Base-by-base conservation (phyloP, 306 rosid species). In the Heteromeles arbutifolia region DNA sequence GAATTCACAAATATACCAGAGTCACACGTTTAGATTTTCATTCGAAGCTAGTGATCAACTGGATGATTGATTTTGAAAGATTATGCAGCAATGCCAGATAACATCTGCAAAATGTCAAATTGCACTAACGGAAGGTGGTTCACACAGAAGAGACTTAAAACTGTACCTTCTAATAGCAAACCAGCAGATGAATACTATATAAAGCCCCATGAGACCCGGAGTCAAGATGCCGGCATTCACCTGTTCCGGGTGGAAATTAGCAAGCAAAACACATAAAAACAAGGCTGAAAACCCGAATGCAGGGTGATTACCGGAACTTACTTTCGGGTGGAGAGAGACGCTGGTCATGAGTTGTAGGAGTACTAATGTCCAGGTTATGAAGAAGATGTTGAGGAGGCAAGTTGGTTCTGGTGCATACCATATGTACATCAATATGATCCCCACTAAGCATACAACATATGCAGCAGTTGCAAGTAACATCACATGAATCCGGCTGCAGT, bases 171-270 rank as follows among this genome's bases (percentile, higher is more conserved):
- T 84, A 81, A 96, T 84, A 73, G 99, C 99, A 86, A 91, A 80
- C 99, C 99, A 96, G 87, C 99, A 96, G 82, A 92, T 92, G 84
- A 84, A 96, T 53, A 92, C 92, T 56, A 88, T 88, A 79, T 96
- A 96, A n/a, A 96, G 97, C 28, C 99, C 99, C 99, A 96, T 92
- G 68, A 96, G 84, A 54, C 94, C 98, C 13, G 99, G 98, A 74
- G 96, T 77, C 79, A 96, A 85, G 78, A 96, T 83, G 13, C 97
- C 94, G 79, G 89, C 96, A 83, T 85, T 89, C 71, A 96, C 92
- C 99, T 96, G 82, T 81, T 80, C 73, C 71, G 77, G 58, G 73
- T 64, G 66, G 62, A 79, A 57, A 24, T 73, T 76, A 64, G 73
- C 65, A 67, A 73, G 26, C 56, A 57, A 57, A 79, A 56, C 63